Percentiles rank a stretch among this genome's conserved stretches.
These are phyloP conservation scores for Leucaena leucocephala DNA, from an alignment of 306 rosid genomes.

Conservation along the genomic window DNA sequence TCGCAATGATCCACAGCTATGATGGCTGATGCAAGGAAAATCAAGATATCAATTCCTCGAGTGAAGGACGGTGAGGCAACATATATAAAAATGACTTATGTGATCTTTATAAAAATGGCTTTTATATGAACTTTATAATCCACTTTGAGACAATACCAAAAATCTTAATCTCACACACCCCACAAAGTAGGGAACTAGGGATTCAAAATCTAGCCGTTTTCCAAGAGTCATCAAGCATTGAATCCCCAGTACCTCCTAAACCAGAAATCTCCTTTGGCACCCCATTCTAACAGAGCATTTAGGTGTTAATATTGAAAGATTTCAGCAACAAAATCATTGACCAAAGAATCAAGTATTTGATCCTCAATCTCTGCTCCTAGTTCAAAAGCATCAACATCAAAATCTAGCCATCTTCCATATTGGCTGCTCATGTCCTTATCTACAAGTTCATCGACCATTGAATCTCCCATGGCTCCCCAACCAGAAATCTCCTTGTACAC, in stretches of 20 bases:
- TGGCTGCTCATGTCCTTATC: conserved; percentile 86
- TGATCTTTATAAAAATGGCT: background rate
- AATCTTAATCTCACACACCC: conserved; percentile 3
- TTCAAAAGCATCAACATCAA: conserved; percentile 61
- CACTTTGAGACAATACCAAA: background rate
- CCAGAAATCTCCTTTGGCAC: conserved; percentile 33
- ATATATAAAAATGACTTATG: background rate
- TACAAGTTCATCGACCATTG: conserved; percentile 91
- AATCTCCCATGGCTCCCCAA: conserved; percentile 72
- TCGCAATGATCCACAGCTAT: background rate
- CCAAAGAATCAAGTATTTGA: conserved; percentile 66
- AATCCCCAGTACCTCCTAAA: conserved; percentile 64
- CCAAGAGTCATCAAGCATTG: conserved; percentile 64
- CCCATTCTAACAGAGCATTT: conserved; percentile 25
- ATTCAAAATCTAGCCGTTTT: conserved; percentile 63
- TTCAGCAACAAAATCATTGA: conserved; percentile 67
- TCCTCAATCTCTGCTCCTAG: conserved; percentile 71
- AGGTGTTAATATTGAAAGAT: conserved; percentile 26
- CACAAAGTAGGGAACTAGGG: background rate
- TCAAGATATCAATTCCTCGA: background rate
- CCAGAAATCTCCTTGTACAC: conserved; percentile 71
- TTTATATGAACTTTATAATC: too few species aligned
- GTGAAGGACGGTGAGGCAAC: too few species aligned
- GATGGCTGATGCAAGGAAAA: background rate
- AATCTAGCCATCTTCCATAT: conserved; percentile 80